Evolutionary conservation across 192 early-diverging fungal genomes (phyloP), one percentile per base, ranked within the genome.

Genomic region (Thamnidium elegans): DNA sequence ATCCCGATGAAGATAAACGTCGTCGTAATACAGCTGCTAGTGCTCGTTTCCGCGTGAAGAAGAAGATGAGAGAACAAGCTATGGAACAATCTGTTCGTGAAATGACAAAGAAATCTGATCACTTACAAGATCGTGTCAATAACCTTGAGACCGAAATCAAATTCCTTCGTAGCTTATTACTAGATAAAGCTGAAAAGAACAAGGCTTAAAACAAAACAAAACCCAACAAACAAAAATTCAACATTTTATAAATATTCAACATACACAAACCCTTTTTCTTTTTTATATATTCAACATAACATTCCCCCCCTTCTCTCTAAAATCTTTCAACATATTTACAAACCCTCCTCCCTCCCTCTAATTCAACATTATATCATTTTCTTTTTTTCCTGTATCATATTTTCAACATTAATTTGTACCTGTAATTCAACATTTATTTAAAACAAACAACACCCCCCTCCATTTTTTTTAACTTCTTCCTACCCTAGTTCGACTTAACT

Each of bases 1-100:
- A 75, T 3, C 83, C 81, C 15, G 84, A 90, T 60, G 90, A 88
- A 54, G 94, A 98, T 76, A 98, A 98, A 81, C 84, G 96, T 52
- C 79, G 86, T 30, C 87, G 95, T 47, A 99, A 99, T 82, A 99
- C 94, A 4, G 94, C 87, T 17, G 96, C 96, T 14, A 93, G 90
- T 13, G 95, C 94, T 17, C 82, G 96, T 10, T 99, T 99, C 86
- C 83, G 96, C 15, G 82, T 91, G 55, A 95, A 95, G 83, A 99
- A 97, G 79, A 97, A 97, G 84, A 65, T 88, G 74, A 85, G 90
- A 43, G 95, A 97, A 74, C 88, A 93, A 78, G 86, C 84, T 14
- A 76, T 99, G 65, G 89, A 94, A 75, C 80, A 84, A 23, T 90
- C 87, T 0, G 92, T 92, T 6, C 77, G 81, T 60, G 89, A 92